A percentile compares a stretch with the other conserved stretches of the same genome.
Conservation (phyloP, 2,329 filamentous ascomycete genomes). For the Acrodontium crateriforme region DNA sequence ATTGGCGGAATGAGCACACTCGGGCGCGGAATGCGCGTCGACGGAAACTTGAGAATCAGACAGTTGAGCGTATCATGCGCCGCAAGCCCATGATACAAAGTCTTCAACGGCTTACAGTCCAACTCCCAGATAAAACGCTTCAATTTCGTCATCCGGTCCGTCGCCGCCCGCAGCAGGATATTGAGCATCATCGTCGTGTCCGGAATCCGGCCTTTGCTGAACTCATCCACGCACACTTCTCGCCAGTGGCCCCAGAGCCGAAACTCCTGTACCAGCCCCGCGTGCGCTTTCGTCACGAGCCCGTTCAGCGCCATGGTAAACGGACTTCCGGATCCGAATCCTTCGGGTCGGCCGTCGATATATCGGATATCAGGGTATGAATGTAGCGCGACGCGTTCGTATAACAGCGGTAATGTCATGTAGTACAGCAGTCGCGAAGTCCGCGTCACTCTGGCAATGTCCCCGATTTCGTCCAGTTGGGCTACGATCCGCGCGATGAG, state of each 20-base stretch:
- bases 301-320: slow-evolving; percentile 51
- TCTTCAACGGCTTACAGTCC: slow-evolving; percentile 45
- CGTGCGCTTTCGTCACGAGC: slow-evolving; percentile 42
- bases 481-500: slow-evolving; percentile 44
- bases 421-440: slow-evolving; percentile 50
- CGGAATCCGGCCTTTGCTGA: slow-evolving; percentile 45
- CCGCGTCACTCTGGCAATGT: slow-evolving; percentile 45
- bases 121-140: slow-evolving; percentile 47
- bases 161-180: slow-evolving; percentile 42
- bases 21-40: slow-evolving; percentile 42
- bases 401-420: slow-evolving; percentile 49
- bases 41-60: slow-evolving; percentile 43
- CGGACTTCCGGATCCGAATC: slow-evolving; percentile 47
- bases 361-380: slow-evolving; percentile 48
- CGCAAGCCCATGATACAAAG: slow-evolving; percentile 43
- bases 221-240: slow-evolving; percentile 43
- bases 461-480: slow-evolving; percentile 43
- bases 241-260: slow-evolving; percentile 43
- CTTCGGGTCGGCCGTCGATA: slow-evolving; percentile 42
- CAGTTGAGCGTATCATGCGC: slow-evolving; percentile 36
- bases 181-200: slow-evolving; percentile 52
- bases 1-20: slow-evolving; percentile 42
- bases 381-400: slow-evolving; percentile 40
- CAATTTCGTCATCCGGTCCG: slow-evolving; percentile 45
- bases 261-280: slow-evolving; percentile 39